These are phyloP conservation scores for Protomyces macrosporus DNA, from an alignment of 1,139 yeast genomes.

Conservation along the genomic window DNA sequence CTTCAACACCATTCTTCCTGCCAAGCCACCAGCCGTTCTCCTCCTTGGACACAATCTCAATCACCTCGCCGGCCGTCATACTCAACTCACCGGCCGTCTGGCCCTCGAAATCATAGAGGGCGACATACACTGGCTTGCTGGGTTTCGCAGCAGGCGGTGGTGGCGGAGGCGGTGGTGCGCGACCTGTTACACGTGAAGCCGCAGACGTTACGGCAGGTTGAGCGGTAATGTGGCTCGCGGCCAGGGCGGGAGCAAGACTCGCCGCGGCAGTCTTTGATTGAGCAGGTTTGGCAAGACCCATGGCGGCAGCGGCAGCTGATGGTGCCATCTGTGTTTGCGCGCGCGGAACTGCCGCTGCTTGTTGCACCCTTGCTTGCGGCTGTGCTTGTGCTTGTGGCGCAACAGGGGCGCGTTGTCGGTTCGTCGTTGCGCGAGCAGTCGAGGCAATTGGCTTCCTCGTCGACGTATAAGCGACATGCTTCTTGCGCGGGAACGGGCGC, in stretches of 20 bases:
- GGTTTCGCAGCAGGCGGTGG: slow-evolving; percentile 60
- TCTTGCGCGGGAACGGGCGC: slow-evolving; percentile 63
- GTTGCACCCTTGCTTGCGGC: neutral
- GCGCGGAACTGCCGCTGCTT: neutral
- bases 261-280: slow-evolving; percentile 30
- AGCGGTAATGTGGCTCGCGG: slow-evolving; percentile 17
- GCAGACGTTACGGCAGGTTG: slow-evolving; percentile 26
- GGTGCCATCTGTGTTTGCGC: neutral
- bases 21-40: slow-evolving; percentile 50
- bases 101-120: slow-evolving; percentile 84
- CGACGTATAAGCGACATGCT: slow-evolving; percentile 32
- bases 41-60: slow-evolving; percentile 63
- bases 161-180: slow-evolving; percentile 56
- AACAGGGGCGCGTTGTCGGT: slow-evolving; percentile 29
- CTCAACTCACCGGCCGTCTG: slow-evolving; percentile 79
- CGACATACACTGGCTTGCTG: slow-evolving; percentile 71
- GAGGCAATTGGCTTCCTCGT: slow-evolving; percentile 11
- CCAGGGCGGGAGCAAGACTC: slow-evolving; percentile 13
- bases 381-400: slow-evolving; percentile 27
- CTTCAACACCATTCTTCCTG: slow-evolving; percentile 49
- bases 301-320: neutral
- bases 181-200: slow-evolving; percentile 30
- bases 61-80: slow-evolving; percentile 65
- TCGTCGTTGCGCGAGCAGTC: slow-evolving; percentile 19
- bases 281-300: slow-evolving; percentile 30